Conservation (phyloP, 2,329 filamentous ascomycete genomes). For the Penicillium sp. region DNA sequence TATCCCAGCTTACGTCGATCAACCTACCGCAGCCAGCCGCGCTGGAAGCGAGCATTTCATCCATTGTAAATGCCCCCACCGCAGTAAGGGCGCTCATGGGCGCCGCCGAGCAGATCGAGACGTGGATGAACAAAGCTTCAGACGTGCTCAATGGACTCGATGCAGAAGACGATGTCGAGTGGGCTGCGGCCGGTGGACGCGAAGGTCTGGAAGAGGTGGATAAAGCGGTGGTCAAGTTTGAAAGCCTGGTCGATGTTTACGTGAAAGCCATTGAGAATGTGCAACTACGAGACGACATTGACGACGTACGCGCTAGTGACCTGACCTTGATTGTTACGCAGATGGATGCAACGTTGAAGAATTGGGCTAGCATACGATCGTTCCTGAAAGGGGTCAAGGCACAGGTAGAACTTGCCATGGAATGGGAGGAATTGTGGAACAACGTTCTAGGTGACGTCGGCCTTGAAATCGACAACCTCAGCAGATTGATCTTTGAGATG, state of each 20-base stretch:
- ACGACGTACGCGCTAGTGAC: conserved; percentile 64
- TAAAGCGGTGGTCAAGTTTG: conserved; percentile 74
- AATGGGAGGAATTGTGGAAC: conserved; percentile 98
- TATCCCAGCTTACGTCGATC: conserved; percentile 86
- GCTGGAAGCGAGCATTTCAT: conserved; percentile 75
- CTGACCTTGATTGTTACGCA: conserved; percentile 73
- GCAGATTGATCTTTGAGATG: conserved; percentile 89
- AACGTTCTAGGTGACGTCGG: conserved; percentile 90
- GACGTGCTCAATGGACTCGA: conserved; percentile 86
- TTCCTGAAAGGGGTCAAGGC: conserved; percentile 75
- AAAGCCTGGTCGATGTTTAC: conserved; percentile 86
- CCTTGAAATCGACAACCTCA: conserved; percentile 76
- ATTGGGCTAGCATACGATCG: conserved; percentile 78
- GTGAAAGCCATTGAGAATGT: conserved; percentile 90
- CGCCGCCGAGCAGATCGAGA: conserved; percentile 85
- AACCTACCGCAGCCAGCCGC: conserved; percentile 81
- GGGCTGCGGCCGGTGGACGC: conserved; percentile 79
- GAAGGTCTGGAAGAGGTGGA: conserved; percentile 55
- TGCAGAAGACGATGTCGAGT: conserved; percentile 95
- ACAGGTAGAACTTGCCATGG: conserved; percentile 96
- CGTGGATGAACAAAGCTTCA: conserved; percentile 89
- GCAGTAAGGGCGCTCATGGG: conserved; percentile 79
- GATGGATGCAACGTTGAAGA: conserved; percentile 80
- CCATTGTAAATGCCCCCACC: conserved; percentile 79
- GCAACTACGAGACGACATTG: conserved; percentile 73